These are phyloP conservation scores for Diaporthe longicolla DNA, from an alignment of 2,329 filamentous ascomycete species.

Conservation along the genomic window DNA sequence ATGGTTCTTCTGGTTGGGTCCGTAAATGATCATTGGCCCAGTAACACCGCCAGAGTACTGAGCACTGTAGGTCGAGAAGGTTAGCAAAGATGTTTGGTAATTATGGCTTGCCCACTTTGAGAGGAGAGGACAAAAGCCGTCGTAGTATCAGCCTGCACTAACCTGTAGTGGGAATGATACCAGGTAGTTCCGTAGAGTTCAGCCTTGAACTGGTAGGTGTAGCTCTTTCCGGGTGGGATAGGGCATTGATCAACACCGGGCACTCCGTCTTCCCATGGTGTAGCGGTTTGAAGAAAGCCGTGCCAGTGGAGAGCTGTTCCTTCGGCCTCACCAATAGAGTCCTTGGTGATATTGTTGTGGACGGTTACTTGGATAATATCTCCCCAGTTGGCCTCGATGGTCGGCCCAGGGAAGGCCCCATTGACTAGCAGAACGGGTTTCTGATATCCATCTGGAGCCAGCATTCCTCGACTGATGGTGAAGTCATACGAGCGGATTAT, in stretches of 20 bases:
- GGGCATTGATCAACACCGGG: constrained; percentile 74
- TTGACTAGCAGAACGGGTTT: constrained; percentile 72
- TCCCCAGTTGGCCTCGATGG: constrained; percentile 75
- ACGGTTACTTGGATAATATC: constrained; percentile 76
- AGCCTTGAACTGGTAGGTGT: constrained; percentile 68
- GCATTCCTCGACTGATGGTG: constrained; percentile 62
- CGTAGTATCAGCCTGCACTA: not conserved
- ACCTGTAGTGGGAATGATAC: constrained; percentile 72
- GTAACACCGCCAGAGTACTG: constrained; percentile 73
- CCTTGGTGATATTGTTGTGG: constrained; percentile 79
- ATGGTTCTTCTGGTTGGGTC: constrained; percentile 66
- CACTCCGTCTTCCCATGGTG: constrained; percentile 67
- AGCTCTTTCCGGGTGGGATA: constrained; percentile 71
- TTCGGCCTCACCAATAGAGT: constrained; percentile 66
- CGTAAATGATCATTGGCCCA: constrained; percentile 74
- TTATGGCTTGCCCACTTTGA: too few species aligned
- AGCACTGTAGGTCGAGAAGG: constrained; percentile 53
- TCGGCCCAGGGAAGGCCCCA: constrained; percentile 76
- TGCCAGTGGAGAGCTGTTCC: constrained; percentile 68
- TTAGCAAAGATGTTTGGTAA: not conserved
- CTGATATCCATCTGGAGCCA: constrained; percentile 70
- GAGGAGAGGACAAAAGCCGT: not conserved
- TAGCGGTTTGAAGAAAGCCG: constrained; percentile 64
- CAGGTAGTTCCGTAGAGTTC: constrained; percentile 68
- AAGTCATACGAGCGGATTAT: constrained; percentile 70